These are phyloP conservation scores for Heterobasidion parviporum DNA, from an alignment of 1,284 basidiomycete species.

Conservation along the genomic window DNA sequence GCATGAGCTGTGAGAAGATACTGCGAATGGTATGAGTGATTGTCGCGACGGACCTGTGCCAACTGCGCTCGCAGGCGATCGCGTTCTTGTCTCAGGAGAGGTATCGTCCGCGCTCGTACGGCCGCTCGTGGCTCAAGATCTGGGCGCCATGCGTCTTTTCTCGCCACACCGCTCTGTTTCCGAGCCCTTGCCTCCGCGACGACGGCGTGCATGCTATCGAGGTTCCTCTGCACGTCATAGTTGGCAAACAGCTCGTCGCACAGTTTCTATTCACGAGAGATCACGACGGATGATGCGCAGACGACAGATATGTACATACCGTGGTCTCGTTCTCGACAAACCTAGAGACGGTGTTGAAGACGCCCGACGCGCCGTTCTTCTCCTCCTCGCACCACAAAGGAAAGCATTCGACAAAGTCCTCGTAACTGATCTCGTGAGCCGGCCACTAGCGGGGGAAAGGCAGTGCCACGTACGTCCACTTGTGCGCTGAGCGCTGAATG, in stretches of 20 bases:
- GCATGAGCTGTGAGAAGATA: background rate
- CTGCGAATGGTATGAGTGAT: background rate
- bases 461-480: constrained; percentile 60
- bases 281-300: background rate
- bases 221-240: constrained; percentile 55
- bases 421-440: constrained; percentile 37
- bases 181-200: constrained; percentile 64
- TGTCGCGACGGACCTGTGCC: constrained; percentile 31
- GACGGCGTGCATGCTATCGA: constrained; percentile 61
- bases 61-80: constrained; percentile 42
- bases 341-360: constrained; percentile 57
- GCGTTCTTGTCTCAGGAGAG: constrained; percentile 46
- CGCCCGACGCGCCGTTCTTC: constrained; percentile 55
- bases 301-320: constrained; percentile 26
- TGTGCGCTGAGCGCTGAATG: constrained; percentile 65
- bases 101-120: constrained; percentile 53
- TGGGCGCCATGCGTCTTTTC: constrained; percentile 54
- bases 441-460: background rate
- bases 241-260: constrained; percentile 53
- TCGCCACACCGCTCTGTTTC: constrained; percentile 36
- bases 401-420: constrained; percentile 74
- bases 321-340: constrained; percentile 62
- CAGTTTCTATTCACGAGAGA: constrained; percentile 18
- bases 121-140: constrained; percentile 51
- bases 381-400: constrained; percentile 67